Conservation (phyloP, 2,329 filamentous ascomycete genomes). For the Penicillium griseofulvum region DNA sequence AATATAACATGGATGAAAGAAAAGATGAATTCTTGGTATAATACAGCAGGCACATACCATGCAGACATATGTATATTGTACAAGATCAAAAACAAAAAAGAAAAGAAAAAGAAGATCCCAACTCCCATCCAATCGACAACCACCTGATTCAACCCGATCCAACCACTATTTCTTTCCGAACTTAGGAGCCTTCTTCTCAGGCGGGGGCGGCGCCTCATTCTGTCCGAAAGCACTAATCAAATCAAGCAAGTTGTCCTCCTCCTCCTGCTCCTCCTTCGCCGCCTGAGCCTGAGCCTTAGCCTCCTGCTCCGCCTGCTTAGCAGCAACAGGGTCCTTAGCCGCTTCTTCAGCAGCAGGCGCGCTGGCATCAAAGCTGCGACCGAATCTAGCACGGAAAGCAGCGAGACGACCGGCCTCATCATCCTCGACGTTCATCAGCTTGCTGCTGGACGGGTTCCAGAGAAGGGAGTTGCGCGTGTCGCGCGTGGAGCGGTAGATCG, state of each 20-base stretch:
- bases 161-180: slow-evolving; percentile 33
- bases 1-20: not conserved
- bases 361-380: slow-evolving; percentile 72
- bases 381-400: slow-evolving; percentile 82
- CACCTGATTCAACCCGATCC: not conserved
- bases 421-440: slow-evolving; percentile 82
- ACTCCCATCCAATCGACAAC: slow-evolving; percentile 18
- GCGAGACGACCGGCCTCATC: slow-evolving; percentile 90
- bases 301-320: slow-evolving; percentile 39
- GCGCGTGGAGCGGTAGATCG: slow-evolving; percentile 65
- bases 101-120: slow-evolving; percentile 13
- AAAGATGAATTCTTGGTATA: slow-evolving; percentile 13
- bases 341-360: slow-evolving; percentile 22
- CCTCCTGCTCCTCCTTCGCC: slow-evolving; percentile 43
- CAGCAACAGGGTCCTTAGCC: slow-evolving; percentile 13
- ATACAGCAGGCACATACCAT: slow-evolving; percentile 13
- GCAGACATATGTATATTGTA: slow-evolving; percentile 23
- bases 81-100: slow-evolving; percentile 14
- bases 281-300: slow-evolving; percentile 50
- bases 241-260: slow-evolving; percentile 57
- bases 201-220: slow-evolving; percentile 30
- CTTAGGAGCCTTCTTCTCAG: slow-evolving; percentile 14
- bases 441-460: slow-evolving; percentile 84
- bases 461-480: slow-evolving; percentile 85
- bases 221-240: slow-evolving; percentile 54